Percentiles rank a stretch among this genome's conserved stretches.
These are phyloP conservation scores for Cyphellophora europaea DNA, from an alignment of 2,329 filamentous ascomycete genomes.

Conservation along the genomic window DNA sequence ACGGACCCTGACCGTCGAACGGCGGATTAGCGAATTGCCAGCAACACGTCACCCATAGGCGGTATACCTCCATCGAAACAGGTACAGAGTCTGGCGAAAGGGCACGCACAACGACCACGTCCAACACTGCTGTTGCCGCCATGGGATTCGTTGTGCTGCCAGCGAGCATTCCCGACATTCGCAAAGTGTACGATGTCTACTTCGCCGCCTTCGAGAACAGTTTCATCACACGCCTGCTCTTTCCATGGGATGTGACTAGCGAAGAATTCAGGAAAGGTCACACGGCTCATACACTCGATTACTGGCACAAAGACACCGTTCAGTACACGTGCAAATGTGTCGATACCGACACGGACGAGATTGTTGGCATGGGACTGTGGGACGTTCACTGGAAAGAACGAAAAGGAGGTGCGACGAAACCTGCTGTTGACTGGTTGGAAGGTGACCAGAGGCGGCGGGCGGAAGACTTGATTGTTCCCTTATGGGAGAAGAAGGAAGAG, in stretches of 20 bases:
- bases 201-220: slow-evolving; percentile 36
- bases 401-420: slow-evolving; percentile 33
- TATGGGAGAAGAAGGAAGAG: too few relatives aligned
- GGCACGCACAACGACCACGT: too few relatives aligned
- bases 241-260: slow-evolving; percentile 29
- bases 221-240: slow-evolving; percentile 30
- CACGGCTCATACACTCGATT: slow-evolving; percentile 31
- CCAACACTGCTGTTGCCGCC: too few relatives aligned
- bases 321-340: slow-evolving; percentile 43
- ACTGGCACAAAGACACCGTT: slow-evolving; percentile 25
- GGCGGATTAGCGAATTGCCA: too few relatives aligned
- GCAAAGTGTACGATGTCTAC: slow-evolving; percentile 37
- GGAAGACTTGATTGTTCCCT: too few relatives aligned
- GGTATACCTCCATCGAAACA: too few relatives aligned
- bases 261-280: slow-evolving; percentile 33
- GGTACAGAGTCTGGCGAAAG: too few relatives aligned
- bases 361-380: slow-evolving; percentile 39
- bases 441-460: too few relatives aligned
- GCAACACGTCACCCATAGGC: too few relatives aligned
- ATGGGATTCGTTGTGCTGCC: slow-evolving; percentile 36
- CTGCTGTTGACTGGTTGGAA: slow-evolving; percentile 37
- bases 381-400: slow-evolving; percentile 32
- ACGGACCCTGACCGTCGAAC: too few relatives aligned
- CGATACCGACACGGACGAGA: slow-evolving; percentile 33
- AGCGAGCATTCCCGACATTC: slow-evolving; percentile 38